Conservation (phyloP, 768 basidiomycete species). For the Crucibulum laeve region DNA sequence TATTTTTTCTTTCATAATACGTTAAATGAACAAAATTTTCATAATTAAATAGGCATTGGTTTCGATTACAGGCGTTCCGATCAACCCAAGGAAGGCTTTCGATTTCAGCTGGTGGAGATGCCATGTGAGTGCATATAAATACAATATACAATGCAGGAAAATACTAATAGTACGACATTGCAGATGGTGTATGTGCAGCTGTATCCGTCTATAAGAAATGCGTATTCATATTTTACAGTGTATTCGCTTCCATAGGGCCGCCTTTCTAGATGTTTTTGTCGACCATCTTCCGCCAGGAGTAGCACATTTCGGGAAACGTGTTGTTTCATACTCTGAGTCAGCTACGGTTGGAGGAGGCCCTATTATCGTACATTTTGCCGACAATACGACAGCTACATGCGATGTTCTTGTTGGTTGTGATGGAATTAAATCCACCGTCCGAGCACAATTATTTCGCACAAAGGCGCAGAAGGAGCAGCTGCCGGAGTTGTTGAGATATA, state of each 20-base stretch:
- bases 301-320: conserved; percentile 33
- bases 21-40: not conserved
- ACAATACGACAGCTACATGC: conserved; percentile 26
- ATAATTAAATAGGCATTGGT: conserved; percentile 27
- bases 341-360: conserved; percentile 3
- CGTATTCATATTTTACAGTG: conserved; percentile 15
- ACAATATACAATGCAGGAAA: not conserved
- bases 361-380: conserved; percentile 23
- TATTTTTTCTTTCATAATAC: not conserved
- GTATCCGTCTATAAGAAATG: not conserved
- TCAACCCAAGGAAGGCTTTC: conserved; percentile 27
- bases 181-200: conserved; percentile 24
- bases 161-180: not conserved
- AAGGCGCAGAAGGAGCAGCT: conserved; percentile 17
- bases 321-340: conserved; percentile 22
- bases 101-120: conserved; percentile 34
- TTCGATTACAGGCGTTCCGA: conserved; percentile 46
- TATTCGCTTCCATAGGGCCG: conserved; percentile 44
- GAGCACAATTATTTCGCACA: conserved; percentile 23
- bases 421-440: conserved; percentile 34
- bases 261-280: conserved; percentile 39
- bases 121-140: conserved; percentile 26
- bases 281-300: conserved; percentile 25
- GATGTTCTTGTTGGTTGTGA: conserved; percentile 44
- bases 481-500: conserved; percentile 21